Base-by-base conservation (phyloP, 106 monocot species). In the Dioscorea dumetorum region DNA sequence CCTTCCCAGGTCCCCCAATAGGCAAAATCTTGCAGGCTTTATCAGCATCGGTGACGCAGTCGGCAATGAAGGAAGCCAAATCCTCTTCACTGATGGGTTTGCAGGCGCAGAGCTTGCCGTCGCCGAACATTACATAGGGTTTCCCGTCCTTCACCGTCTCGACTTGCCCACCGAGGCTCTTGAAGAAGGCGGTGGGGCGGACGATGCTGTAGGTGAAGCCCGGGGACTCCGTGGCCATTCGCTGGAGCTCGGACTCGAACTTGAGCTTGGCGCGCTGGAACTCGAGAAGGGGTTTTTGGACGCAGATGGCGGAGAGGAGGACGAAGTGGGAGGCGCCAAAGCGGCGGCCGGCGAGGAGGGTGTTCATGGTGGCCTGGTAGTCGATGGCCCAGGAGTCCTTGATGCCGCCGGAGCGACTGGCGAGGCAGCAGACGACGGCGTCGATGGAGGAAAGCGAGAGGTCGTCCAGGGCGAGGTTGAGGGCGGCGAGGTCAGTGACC, bases 71-170 rank as follows among this genome's bases (percentile, higher is more conserved):
- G 2, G 84, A 67, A 18, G 95, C 91, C 22, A 95, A 81, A 51
- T 95, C 95, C 71, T 86, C 81, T 69, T 91, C 91, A 72, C 95
- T 95, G 41, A 95, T 95, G 11, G 95, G 95, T 72, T 91, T 95
- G 70, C 95, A 95, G 15, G 95, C 83, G 71, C 91, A 95, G 9
- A 95, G 71, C 73, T 64, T 72, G 3, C 95, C 95, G 72, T 95
- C 91, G 5, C 95, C 95, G 73, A 95, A 95, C 95, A 95, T 86
- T 48, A 95, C 91, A 57, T 91, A 95, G 0, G 95, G 95, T 66
- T 86, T 81, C 49, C 95, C 91, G 35, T 64, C 85, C 84, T 88
- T 88, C 66, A 88, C 95, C 1, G 57, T 80, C 58, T 95, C 88
- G 50, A 95, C 95, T 70, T 95, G 91, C 50, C 95, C 91, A 18